phyloP scores from a whole-genome alignment of 176 grass and related monocot genomes.

The Aegilops sharonensis region DNA sequence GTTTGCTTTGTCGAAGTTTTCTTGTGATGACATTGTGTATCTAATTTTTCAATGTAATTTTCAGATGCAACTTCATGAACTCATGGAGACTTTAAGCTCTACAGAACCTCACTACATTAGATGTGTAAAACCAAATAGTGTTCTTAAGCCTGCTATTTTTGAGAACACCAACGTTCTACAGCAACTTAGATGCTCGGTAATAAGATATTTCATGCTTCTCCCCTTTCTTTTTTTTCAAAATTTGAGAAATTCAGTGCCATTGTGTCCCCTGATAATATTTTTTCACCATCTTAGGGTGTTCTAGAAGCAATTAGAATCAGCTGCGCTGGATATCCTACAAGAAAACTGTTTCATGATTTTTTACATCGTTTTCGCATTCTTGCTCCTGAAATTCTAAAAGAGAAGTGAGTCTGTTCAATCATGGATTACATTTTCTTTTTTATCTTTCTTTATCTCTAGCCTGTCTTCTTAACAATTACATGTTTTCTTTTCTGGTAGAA shows the following conservation, averaged over 20 bases:
- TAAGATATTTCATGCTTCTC: constrained; percentile 12
- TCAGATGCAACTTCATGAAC: constrained; percentile 86
- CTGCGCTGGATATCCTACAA: constrained; percentile 96
- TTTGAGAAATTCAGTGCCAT: constrained; percentile 4
- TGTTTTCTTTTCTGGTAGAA: constrained; percentile 45
- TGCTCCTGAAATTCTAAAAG: constrained; percentile 86
- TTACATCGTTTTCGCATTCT: constrained; percentile 91
- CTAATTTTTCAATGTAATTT: constrained; percentile 36
- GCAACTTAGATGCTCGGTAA: constrained; percentile 95
- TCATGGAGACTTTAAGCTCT: constrained; percentile 91
- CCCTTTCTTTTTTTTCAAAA: neutral
- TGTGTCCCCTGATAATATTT: constrained; percentile 7
- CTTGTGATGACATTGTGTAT: constrained; percentile 12
- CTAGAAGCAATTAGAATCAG: constrained; percentile 99
- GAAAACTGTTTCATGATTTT: constrained; percentile 93
- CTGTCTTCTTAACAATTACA: constrained; percentile 18
- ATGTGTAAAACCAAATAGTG: constrained; percentile 97
- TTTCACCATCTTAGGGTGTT: constrained; percentile 65
- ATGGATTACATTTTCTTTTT: neutral
- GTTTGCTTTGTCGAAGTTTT: constrained; percentile 4
- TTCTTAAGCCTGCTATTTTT: constrained; percentile 93
- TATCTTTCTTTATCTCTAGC: constrained; percentile 9
- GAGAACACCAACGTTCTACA: constrained; percentile 86
- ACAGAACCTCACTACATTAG: constrained; percentile 98
- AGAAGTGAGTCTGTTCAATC: constrained; percentile 55